Percentiles rank a stretch among this genome's conserved stretches.
These are phyloP conservation scores for Fusarium transvaalense DNA, from an alignment of 2,329 filamentous ascomycete species.

Conservation along the genomic window DNA sequence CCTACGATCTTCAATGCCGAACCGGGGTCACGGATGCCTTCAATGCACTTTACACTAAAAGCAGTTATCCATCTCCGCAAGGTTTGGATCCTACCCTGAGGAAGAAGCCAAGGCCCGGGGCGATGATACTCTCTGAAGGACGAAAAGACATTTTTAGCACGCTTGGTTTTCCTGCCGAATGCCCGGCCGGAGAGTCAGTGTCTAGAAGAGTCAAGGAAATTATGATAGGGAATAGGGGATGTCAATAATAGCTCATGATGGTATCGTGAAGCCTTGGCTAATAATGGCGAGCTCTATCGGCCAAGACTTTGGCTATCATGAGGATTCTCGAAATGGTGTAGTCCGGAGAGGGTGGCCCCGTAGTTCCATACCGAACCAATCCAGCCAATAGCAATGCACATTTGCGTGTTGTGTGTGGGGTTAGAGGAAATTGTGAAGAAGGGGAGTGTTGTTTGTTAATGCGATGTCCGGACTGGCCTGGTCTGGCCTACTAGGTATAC, in stretches of 20 bases:
- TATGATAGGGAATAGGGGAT: conserved; percentile 11
- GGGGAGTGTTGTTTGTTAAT: conserved; percentile 27
- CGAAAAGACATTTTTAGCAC: conserved; percentile 12
- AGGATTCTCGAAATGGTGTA: conserved; percentile 16
- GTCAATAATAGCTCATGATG: conserved; percentile 15
- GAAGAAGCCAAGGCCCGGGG: conserved; percentile 13
- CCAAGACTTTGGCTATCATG: conserved; percentile 11
- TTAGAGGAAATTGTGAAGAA: conserved; percentile 36
- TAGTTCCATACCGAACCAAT: conserved; percentile 16
- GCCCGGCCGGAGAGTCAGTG: conserved; percentile 21
- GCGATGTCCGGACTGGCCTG: conserved; percentile 19
- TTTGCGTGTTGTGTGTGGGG: conserved; percentile 37
- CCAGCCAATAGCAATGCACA: conserved; percentile 37
- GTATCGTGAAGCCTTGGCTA: conserved; percentile 26
- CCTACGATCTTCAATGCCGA: conserved; percentile 24
- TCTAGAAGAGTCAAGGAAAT: conserved; percentile 8
- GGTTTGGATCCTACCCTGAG: conserved; percentile 22
- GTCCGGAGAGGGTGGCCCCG: conserved; percentile 20
- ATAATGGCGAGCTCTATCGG: conserved; percentile 1
- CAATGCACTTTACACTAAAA: conserved; percentile 23
- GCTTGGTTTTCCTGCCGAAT: not conserved
- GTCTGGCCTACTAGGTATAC: not conserved
- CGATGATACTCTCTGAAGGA: conserved; percentile 1
- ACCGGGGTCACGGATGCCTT: conserved; percentile 26
- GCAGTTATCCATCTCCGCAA: conserved; percentile 12